Evolutionary conservation across 2,329 filamentous ascomycete genomes (phyloP), one percentile per base, ranked within the genome.

Genomic region (Colletotrichum camelliae): DNA sequence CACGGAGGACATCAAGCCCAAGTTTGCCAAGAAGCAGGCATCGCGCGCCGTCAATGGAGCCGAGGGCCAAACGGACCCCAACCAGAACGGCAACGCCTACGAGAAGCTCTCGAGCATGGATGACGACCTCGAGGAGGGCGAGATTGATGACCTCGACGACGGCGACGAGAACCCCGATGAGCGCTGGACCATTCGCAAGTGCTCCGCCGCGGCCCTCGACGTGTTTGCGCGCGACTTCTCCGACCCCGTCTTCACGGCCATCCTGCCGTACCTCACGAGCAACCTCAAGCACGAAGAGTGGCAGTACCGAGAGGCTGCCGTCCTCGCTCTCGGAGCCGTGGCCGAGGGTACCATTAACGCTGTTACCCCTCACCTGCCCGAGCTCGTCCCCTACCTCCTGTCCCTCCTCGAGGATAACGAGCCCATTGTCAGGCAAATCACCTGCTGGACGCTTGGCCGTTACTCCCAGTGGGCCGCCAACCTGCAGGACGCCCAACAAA

Each of bases 171-270:
- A 96, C 79, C 95, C 95, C 1, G 97, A 98, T 83, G 95, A 98
- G 83, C 92, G 93, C 80, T 99, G 97, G 97, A 98, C 96, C 70
- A 88, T 99, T 69, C 93, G 97, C 77, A 99, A 99, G 86, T 98
- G 97, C 87, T 98, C 97, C 48, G 97, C 97, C 9, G 97, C 97
- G 15, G 96, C 97, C 10, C 89, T 99, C 55, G 97, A 99, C 82
- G 95, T 98, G 15, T 96, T 99, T 80, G 96, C 97, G 21, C 94
- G 94, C 68, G 95, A 98, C 77, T 99, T 98, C 84, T 93, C 95
- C 80, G 92, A 93, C 70, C 92, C 94, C 2, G 96, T 99, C 37
- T 99, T 99, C 84, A 92, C 96, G 79, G 93, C 95, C 77, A 98
- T 98, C 76, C 89, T 99, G 78, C 96, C 97, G 1, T 99, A 98